Base-by-base conservation (phyloP, 2,329 filamentous ascomycete genomes). In the Whalleya microplaca region DNA sequence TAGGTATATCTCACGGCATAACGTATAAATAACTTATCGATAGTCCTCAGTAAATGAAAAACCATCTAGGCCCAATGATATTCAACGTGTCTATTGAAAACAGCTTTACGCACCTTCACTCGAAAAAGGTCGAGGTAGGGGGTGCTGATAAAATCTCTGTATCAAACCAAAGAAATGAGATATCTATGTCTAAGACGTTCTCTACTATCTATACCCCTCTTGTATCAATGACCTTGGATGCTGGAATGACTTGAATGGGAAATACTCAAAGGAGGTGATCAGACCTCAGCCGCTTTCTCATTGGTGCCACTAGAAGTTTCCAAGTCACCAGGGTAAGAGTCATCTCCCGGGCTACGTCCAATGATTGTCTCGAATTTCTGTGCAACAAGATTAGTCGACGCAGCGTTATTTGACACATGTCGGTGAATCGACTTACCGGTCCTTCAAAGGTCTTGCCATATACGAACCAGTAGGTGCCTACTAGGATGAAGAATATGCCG, bases 401-500 rank as follows among this genome's bases (percentile, higher is more conserved):
- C 19, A 27, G n/a, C 9, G 3, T 37, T 40, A 2, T 1, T 19
- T 10, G n/a, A 48, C 2, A 43, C 2, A 16, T 42, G 40, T 6
- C 20, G 18, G 29, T 2, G 14, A 10, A 29, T 18, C 10, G 3
- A 65, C 66, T 66, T 59, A 69, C 68, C 18, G 68, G 68, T 45
- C 68, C 68, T 53, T 69, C 66, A 29, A 70, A 70, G 4, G 57
- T 64, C 44, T 66, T 64, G 50, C 68, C 66, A 45, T 64, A 64
- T 9, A 56, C 21, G 20, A 67, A 19, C 68, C 68, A 70, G 37
- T 66, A 70, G 3, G 64, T 60, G 27, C 63, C 57, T 14, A 69
- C 63, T 21, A 69, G 9, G 40, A 67, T 16, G 6, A 69, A 32
- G 56, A 73, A 75, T 1, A 75, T 74, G 12, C 71, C 70, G 48